These are phyloP conservation scores for Argentina anserina DNA, from an alignment of 306 rosid species.

Conservation along the genomic window DNA sequence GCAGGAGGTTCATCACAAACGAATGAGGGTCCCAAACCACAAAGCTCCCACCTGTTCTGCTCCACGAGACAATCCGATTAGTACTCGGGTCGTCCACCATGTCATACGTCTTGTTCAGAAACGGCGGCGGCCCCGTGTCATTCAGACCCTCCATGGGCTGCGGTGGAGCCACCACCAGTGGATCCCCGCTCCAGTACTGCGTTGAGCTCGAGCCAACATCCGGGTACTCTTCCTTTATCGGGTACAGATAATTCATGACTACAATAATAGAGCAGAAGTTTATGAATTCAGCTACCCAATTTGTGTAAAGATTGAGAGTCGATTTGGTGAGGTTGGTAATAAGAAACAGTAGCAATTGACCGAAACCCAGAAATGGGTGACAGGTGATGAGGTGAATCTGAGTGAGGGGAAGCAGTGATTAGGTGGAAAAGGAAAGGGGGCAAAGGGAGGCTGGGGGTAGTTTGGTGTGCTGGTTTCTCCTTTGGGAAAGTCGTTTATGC, in stretches of 20 bases:
- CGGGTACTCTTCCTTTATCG: slow-evolving; percentile 56
- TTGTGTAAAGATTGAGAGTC: background rate
- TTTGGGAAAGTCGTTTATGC: slow-evolving; percentile 38
- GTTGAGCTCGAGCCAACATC: slow-evolving; percentile 34
- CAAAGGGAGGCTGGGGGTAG: background rate
- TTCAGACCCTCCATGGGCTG: slow-evolving; percentile 83
- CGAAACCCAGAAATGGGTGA: background rate
- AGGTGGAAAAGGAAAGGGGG: background rate
- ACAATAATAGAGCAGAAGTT: background rate
- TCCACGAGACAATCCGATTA: slow-evolving; percentile 71
- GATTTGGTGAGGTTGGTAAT: background rate
- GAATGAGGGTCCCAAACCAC: slow-evolving; percentile 79
- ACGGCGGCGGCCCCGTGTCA: slow-evolving; percentile 86
- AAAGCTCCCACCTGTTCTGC: slow-evolving; percentile 62
- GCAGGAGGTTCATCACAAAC: slow-evolving; percentile 57
- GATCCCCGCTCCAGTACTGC: slow-evolving; percentile 23
- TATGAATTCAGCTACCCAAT: background rate
- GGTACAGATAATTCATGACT: slow-evolving; percentile 47
- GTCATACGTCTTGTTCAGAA: slow-evolving; percentile 78
- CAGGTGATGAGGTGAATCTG: background rate
- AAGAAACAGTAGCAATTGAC: background rate
- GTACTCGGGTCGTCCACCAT: slow-evolving; percentile 68
- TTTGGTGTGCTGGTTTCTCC: slow-evolving; percentile 15
- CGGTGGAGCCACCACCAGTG: slow-evolving; percentile 35
- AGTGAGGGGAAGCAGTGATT: background rate